phyloP scores from a whole-genome alignment of 2,329 filamentous ascomycete species.

The Penicillium sp. region DNA sequence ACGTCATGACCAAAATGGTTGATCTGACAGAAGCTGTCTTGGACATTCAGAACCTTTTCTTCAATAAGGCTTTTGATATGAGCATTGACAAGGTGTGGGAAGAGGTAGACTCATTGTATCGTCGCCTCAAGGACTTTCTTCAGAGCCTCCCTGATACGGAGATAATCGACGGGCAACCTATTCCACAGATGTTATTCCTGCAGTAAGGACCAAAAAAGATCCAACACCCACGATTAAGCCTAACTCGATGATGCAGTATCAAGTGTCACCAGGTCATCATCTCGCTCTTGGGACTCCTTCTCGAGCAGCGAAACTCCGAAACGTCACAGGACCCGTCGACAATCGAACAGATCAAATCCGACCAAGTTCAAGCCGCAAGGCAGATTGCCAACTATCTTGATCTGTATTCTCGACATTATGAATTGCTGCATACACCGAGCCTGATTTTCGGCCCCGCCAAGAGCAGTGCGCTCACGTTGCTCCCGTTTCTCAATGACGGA shows the following conservation, averaged over 20 bases:
- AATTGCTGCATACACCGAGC: slow-evolving; percentile 34
- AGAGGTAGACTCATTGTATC: slow-evolving; percentile 25
- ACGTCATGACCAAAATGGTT: slow-evolving; percentile 28
- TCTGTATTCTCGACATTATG: slow-evolving; percentile 34
- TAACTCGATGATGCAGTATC: slow-evolving; percentile 30
- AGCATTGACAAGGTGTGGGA: slow-evolving; percentile 25
- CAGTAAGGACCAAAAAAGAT: slow-evolving; percentile 30
- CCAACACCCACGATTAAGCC: neutral
- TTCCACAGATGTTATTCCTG: slow-evolving; percentile 35
- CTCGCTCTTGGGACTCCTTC: slow-evolving; percentile 30
- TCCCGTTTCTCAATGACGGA: slow-evolving; percentile 28
- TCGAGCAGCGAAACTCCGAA: slow-evolving; percentile 24
- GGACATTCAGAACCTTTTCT: slow-evolving; percentile 32
- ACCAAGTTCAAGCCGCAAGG: slow-evolving; percentile 28
- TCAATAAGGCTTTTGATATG: slow-evolving; percentile 24
- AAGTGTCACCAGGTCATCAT: slow-evolving; percentile 34
- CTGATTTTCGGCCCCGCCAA: slow-evolving; percentile 33
- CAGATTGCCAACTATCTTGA: slow-evolving; percentile 35
- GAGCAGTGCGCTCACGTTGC: slow-evolving; percentile 28
- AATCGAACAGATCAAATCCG: slow-evolving; percentile 21
- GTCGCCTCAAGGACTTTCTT: slow-evolving; percentile 31
- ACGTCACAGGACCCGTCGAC: slow-evolving; percentile 15
- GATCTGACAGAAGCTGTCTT: slow-evolving; percentile 30
- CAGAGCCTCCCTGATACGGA: slow-evolving; percentile 25
- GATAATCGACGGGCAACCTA: slow-evolving; percentile 23